Conservation (phyloP, 768 basidiomycete genomes). For the Amanita exitialis region DNA sequence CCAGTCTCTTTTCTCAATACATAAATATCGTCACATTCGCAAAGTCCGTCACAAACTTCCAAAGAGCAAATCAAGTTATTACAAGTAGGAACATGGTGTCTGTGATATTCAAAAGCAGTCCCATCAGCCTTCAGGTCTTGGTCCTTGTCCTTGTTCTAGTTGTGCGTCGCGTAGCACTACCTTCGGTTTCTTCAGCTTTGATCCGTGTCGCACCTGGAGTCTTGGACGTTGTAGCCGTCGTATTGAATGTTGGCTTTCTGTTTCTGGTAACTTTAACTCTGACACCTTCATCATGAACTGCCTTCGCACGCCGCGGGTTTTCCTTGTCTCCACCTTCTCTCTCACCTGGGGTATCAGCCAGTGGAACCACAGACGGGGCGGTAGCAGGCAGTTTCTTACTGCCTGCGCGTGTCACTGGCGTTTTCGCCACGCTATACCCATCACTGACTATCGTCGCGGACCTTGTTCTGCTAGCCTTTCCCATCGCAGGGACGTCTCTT, state of each 20-base stretch:
- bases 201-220: background rate
- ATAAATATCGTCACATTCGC: no score
- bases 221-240: background rate
- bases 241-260: background rate
- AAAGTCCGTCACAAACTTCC: no score
- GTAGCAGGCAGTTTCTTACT: slow-evolving; percentile 2
- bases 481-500: background rate
- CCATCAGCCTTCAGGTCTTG: background rate
- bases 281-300: background rate
- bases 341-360: background rate
- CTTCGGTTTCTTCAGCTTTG: slow-evolving; percentile 1
- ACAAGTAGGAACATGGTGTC: background rate
- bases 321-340: background rate
- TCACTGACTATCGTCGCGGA: background rate
- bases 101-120: background rate
- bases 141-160: slow-evolving; percentile 4
- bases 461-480: background rate
- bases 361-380: slow-evolving; percentile 1
- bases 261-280: slow-evolving; percentile 2
- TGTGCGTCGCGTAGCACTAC: background rate
- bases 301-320: background rate
- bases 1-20: no score
- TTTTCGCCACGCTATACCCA: background rate
- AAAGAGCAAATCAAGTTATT: background rate
- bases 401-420: slow-evolving; percentile 1